Evolutionary conservation across 371 early-diverging fungal species (phyloP), one percentile per base, ranked within the genome.

Genomic region (Blakeslea trispora): DNA sequence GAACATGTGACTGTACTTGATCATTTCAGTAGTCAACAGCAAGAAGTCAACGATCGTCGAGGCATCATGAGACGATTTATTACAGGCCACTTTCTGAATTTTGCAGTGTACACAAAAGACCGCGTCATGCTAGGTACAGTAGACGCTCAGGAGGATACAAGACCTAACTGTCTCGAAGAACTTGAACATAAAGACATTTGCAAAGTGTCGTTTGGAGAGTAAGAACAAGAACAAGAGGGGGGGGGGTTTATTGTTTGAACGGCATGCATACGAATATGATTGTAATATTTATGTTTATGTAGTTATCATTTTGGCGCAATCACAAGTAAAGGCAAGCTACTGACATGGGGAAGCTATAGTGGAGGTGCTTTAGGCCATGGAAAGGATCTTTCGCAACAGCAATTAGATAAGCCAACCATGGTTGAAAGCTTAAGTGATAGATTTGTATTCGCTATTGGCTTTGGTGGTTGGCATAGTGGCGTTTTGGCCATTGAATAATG

Each of bases 231-330:
- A 18, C 4, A 22, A 53, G 17, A 35, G 8, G 10, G 32, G 42
- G 21, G 35, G 43, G n/a, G n/a, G n/a, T n/a, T n/a, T n/a, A n/a
- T n/a, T n/a, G n/a, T n/a, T n/a, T n/a, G n/a, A n/a, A n/a, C n/a
- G n/a, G n/a, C n/a, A n/a, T n/a, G n/a, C n/a, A n/a, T n/a, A n/a
- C n/a, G n/a, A n/a, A n/a, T n/a, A n/a, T n/a, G n/a, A n/a, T n/a
- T n/a, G n/a, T n/a, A n/a, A n/a, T n/a, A 43, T 55, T 42, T 14
- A 34, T 15, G 1, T 23, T 39, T 43, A 13, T 11, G n/a, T 47
- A 75, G 75, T 45, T 74, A 77, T 44, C 79, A 78, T 50, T 56
- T 46, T 28, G 79, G 79, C 28, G 79, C 79, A 21, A 28, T 78
- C 35, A 78, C 79, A 11, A 74, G 60, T 43, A 32, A 67, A 41